Conservation (phyloP, 805 yeast genomes). For the Starmera caribaea region DNA sequence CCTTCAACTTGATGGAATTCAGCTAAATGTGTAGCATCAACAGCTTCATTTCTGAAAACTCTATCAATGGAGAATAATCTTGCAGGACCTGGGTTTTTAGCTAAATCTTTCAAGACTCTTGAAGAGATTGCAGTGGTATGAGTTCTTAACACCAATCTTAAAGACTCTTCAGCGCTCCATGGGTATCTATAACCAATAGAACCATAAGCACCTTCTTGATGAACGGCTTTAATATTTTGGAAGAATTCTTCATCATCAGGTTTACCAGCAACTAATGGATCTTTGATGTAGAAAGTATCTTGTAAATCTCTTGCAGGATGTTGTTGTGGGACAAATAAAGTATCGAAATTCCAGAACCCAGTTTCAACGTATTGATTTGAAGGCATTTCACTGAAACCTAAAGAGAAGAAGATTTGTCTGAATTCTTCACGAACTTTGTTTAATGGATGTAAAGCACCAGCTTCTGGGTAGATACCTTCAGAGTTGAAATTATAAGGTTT, state of each 20-base stretch:
- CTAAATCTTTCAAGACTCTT: conserved; percentile 76
- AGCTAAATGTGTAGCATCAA: conserved; percentile 97
- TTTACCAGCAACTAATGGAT: conserved; percentile 70
- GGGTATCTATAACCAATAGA: conserved; percentile 98
- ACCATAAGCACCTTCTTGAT: conserved; percentile 83
- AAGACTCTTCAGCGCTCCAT: conserved; percentile 88
- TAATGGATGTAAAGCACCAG: conserved; percentile 96
- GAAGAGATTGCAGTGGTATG: conserved; percentile 96
- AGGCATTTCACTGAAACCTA: conserved; percentile 99
- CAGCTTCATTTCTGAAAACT: conserved; percentile 99
- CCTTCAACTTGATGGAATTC: conserved; percentile 99
- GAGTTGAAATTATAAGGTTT: conserved; percentile 95
- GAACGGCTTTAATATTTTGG: conserved; percentile 73
- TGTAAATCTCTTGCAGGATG: conserved; percentile 99
- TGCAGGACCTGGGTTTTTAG: conserved; percentile 79
- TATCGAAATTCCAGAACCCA: conserved; percentile 98
- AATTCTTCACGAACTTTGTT: conserved; percentile 96
- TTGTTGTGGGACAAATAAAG: conserved; percentile 95
- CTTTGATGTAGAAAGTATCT: conserved; percentile 95
- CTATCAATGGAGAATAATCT: conserved; percentile 94
- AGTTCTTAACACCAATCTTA: conserved; percentile 88
- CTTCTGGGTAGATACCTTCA: conserved; percentile 76
- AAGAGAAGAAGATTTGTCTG: conserved; percentile 91
- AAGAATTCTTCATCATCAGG: conserved; percentile 79
- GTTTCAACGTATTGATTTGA: conserved; percentile 96